Evolutionary conservation across 148 eudicot species (phyloP), one percentile per base, ranked within the genome.

Genomic region (Mesembryanthemum crystallinum): DNA sequence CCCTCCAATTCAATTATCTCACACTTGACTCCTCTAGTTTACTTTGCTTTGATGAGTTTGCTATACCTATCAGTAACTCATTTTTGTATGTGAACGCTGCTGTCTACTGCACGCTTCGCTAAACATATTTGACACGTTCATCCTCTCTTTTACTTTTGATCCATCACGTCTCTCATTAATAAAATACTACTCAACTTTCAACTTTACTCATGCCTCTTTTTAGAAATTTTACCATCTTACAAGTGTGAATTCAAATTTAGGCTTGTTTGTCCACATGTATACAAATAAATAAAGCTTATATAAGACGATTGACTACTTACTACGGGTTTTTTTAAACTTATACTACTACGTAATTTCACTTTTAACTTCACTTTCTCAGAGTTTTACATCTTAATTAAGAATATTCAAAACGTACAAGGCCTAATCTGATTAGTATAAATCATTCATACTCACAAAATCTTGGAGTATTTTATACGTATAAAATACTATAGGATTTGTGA

Each of bases 31-130:
- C 24, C 7, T 42, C 29, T 62, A 60, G 69, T 66, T 1, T 69
- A n/a, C n/a, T n/a, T n/a, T 64, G 54, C 65, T 64, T 75, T 47
- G 11, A 39, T 80, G 63, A 66, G 83, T 80, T 80, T 76, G 57
- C 71, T 73, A 63, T 72, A 76, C 63, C 72, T 67, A 80, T 80
- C 83, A 76, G 32, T 71, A 80, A 80, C 79, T 80, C 43, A 65
- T 80, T 70, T 80, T 54, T 75, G 71, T 75, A 10, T 11, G 57
- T 71, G 20, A 51, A 37, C 27, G 32, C 29, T 23, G 64, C 30
- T 8, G 33, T 60, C 75, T 62, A 74, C 78, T 79, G 72, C 74
- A 67, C 58, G 43, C 78, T 43, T 74, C 37, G 49, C 67, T 79
- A 61, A 52, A 69, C 71, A 52, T 63, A 51, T 70, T 75, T 75